Percentiles rank a stretch among this genome's conserved stretches.
These are phyloP conservation scores for Fraxinus baroniana DNA, from an alignment of 305 asterid genomes.

Conservation along the genomic window DNA sequence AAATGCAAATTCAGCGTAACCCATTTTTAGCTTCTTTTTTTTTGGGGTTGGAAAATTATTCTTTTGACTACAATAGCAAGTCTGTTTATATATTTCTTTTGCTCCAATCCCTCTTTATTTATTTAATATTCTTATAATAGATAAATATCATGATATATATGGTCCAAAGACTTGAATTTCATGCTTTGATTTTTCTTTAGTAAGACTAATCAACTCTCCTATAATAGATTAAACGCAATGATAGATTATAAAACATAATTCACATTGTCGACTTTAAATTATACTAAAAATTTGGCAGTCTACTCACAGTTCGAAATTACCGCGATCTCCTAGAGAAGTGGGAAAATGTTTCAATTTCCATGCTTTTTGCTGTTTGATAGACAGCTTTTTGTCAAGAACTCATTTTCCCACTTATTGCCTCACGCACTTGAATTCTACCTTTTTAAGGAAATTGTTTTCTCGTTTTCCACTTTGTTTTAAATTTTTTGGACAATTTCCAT, in stretches of 20 bases:
- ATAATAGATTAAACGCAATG: not conserved
- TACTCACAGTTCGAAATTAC: not conserved
- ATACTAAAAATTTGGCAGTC: not conserved
- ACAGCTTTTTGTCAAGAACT: too few species aligned
- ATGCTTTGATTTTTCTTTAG: not conserved
- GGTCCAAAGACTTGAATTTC: too few species aligned
- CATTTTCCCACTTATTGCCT: too few species aligned
- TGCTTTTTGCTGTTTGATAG: too few species aligned
- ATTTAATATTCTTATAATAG: too few species aligned
- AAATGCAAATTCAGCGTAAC: not conserved
- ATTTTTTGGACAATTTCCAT: too few species aligned
- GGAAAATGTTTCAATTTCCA: too few species aligned
- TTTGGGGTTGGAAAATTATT: not conserved
- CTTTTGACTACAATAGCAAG: not conserved
- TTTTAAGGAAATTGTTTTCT: too few species aligned
- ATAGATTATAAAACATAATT: not conserved
- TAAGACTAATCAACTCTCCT: not conserved
- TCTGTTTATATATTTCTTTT: not conserved
- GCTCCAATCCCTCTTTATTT: not conserved
- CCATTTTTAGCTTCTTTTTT: conserved; percentile 18
- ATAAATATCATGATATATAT: too few species aligned
- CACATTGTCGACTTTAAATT: not conserved
- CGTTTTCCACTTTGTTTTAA: too few species aligned
- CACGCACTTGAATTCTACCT: too few species aligned
- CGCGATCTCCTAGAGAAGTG: not conserved